A percentile compares a stretch with the other conserved stretches of the same genome.
Evolutionary conservation across 2,329 filamentous ascomycete species (phyloP).

Genomic region (Scedosporium boydii): DNA sequence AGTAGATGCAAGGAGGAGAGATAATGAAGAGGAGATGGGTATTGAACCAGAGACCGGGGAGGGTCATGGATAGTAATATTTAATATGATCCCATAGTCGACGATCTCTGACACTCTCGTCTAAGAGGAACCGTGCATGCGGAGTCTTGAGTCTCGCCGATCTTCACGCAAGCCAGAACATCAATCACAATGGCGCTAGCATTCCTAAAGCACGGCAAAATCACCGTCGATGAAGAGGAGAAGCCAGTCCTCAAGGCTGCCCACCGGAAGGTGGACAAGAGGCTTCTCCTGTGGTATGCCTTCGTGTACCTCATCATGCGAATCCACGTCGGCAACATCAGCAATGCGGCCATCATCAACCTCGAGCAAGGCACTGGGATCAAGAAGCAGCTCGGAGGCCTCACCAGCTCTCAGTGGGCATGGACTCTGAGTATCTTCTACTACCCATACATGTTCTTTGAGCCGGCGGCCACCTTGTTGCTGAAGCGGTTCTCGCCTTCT

Average conservation of each 20-base stretch:
- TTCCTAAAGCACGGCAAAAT: not conserved
- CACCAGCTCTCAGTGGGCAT: conserved; percentile 16
- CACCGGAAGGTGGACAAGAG: conserved; percentile 16
- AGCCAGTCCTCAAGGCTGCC: conserved; percentile 8
- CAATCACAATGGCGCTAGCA: not conserved
- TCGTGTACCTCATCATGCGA: conserved; percentile 16
- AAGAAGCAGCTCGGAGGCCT: conserved; percentile 15
- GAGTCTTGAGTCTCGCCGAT: not conserved
- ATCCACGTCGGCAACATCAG: conserved; percentile 17
- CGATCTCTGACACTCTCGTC: no score
- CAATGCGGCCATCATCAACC: conserved; percentile 18
- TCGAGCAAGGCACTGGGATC: conserved; percentile 17
- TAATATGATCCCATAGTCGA: no score
- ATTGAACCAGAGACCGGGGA: no score
- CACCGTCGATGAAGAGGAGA: not conserved
- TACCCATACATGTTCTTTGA: conserved; percentile 18
- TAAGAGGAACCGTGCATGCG: no score
- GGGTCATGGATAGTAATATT: no score
- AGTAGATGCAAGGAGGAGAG: no score
- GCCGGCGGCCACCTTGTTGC: conserved; percentile 14
- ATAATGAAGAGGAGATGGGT: no score
- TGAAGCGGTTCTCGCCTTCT: conserved; percentile 14
- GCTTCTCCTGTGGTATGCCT: conserved; percentile 15
- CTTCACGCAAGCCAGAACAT: not conserved
- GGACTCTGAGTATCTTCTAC: conserved; percentile 16